Base-by-base conservation (phyloP, 768 basidiomycete genomes). In the Tylopilus plumbeoviolaceoides region DNA sequence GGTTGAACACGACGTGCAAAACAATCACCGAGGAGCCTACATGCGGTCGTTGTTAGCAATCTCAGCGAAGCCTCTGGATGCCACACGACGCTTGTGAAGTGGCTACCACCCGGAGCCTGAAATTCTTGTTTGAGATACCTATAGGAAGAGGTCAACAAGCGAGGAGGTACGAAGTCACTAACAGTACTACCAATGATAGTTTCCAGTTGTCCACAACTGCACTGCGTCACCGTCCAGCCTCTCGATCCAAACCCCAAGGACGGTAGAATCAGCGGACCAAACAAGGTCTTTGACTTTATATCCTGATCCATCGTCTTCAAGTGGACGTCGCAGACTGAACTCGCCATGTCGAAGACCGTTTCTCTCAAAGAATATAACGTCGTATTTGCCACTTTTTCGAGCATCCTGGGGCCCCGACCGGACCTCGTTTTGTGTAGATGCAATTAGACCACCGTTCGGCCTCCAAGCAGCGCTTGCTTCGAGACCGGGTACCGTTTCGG, bases 101-200 rank as follows among this genome's bases (percentile, higher is more conserved):
- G 79, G 15, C 71, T 72, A 15, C 73, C 69, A 1, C 59, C 42
- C 1, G 80, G 77, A 1, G 84, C 81, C 18, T 71, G 62, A 33
- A 97, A 74, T 65, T 95, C 91, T 65, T 95, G 92, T 70, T 98
- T 98, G 53, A 98, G 79, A 72, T 98, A 97, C 89, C 89, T 91
- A 52, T 15, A 47, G 27, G 43, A 43, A 45, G 25, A 7, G 25
- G 47, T 61, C 41, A 57, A 50, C 25, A 33, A 27, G n/a, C 44
- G 42, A 48, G 40, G 47, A 50, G n/a, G 12, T 47, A 11, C 33
- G 10, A 14, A 30, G 44, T 4, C 35, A 51, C 7, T 2, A 33
- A 27, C 11, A 28, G 25, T 61, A 65, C 23, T 59, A 89, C 92
- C 97, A 98, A 64, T 98, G 87, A 68, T 97, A 98, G 65, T 99